Evolutionary conservation across 139 green algal genomes (phyloP).

Genomic region (Picochlorum costavermella): DNA sequence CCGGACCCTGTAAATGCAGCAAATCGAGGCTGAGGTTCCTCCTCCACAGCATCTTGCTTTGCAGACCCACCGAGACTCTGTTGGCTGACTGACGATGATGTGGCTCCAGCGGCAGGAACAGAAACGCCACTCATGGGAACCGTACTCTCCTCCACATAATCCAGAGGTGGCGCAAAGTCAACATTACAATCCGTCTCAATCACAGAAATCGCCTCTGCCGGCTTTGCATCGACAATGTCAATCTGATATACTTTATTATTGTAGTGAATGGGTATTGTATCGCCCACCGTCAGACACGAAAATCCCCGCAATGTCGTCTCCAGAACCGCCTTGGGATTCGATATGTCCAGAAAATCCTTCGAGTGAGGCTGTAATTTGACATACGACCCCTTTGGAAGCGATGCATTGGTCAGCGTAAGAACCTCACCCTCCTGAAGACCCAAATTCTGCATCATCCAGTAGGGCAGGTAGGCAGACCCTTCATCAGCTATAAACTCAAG

Average conservation of each 20-base stretch:
- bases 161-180: slow-evolving; percentile 95
- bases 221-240: slow-evolving; percentile 76
- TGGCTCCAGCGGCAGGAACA: background rate
- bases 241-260: slow-evolving; percentile 95
- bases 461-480: slow-evolving; percentile 91
- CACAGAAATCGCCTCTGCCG: slow-evolving; percentile 79
- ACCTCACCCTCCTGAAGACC: slow-evolving; percentile 83
- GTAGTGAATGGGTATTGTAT: slow-evolving; percentile 90
- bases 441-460: slow-evolving; percentile 99
- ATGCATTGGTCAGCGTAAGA: slow-evolving; percentile 70
- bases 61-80: background rate
- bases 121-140: background rate
- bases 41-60: slow-evolving; percentile 15
- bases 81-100: background rate
- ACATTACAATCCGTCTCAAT: slow-evolving; percentile 95
- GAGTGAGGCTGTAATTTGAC: slow-evolving; percentile 96
- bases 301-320: slow-evolving; percentile 81
- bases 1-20: slow-evolving; percentile 68
- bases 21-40: slow-evolving; percentile 52
- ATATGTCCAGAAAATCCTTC: slow-evolving; percentile 94
- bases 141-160: slow-evolving; percentile 82
- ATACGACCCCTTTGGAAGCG: slow-evolving; percentile 87
- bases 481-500: slow-evolving; percentile 98
- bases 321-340: slow-evolving; percentile 93
- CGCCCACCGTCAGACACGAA: slow-evolving; percentile 50